Evolutionary conservation across 1,139 yeast species (phyloP), one percentile per base, ranked within the genome.

Genomic region (Hyphopichia fennica): DNA sequence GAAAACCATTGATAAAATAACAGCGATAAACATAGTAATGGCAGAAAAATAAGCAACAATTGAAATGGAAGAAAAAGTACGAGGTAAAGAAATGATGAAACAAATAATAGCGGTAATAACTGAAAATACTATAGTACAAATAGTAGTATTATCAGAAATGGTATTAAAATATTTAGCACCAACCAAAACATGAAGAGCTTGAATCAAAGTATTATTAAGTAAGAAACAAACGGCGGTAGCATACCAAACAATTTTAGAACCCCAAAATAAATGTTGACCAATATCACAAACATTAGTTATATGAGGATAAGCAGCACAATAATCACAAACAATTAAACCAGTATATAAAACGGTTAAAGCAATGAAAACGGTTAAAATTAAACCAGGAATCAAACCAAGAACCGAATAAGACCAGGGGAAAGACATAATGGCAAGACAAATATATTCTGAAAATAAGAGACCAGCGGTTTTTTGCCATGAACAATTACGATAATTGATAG

Each of bases 381-480:
- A 59, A 0, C 85, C 86, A 1, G 84, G 82, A 1, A 80, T 75
- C 19, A 80, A 58, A 0, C 86, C 85, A 27, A 81, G 61, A 2
- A 79, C 80, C 1, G 83, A 76, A 52, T 76, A 81, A 6, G 84
- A 75, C 83, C 84, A 78, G 0, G 86, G 86, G 54, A 81, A 81
- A 16, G 83, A 77, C 77, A 81, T 72, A 45, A 79, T 79, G 10
- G 85, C 85, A 46, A 81, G 64, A 51, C 84, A 80, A 31, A 80
- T 78, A 57, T 81, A 81, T 56, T 81, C 85, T 4, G 82, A 76
- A 46, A 80, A 77, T 41, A 81, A 60, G 35, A 81, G 65, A 6
- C 82, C 82, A 0, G 84, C 80, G 0, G 84, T 78, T 48, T 70
- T 75, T 46, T 72, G 76, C 83, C 84, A 77, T 23, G 82, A 73